Percentiles rank a stretch among this genome's conserved stretches.
These are phyloP conservation scores for Termitomyces sp. DNA, from an alignment of 1,284 basidiomycete species.

Conservation along the genomic window DNA sequence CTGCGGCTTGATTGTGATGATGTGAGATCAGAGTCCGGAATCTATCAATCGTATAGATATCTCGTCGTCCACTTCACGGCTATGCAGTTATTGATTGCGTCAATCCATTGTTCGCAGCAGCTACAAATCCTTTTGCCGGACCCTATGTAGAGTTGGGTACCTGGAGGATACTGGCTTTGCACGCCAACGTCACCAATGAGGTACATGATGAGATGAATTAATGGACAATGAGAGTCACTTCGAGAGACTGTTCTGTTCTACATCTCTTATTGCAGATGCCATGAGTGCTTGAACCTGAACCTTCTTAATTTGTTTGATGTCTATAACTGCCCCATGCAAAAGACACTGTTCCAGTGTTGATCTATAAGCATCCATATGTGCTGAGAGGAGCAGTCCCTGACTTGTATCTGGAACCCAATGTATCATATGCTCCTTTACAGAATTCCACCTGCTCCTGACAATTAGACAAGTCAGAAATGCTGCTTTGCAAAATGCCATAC, in stretches of 20 bases:
- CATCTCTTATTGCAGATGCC: background rate
- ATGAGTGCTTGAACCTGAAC: background rate
- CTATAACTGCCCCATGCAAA: background rate
- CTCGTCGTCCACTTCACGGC: background rate
- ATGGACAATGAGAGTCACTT: background rate
- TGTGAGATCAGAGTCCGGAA: background rate
- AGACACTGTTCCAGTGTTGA: background rate
- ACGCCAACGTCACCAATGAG: background rate
- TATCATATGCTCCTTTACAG: too few relatives aligned
- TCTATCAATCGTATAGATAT: background rate
- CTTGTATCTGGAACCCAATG: background rate
- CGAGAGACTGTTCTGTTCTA: background rate
- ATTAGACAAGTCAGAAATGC: too few relatives aligned
- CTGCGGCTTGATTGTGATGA: too few relatives aligned
- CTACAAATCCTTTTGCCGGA: background rate
- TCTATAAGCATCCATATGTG: background rate
- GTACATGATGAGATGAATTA: background rate
- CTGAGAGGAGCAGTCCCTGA: background rate
- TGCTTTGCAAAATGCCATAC: too few relatives aligned
- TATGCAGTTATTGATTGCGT: background rate
- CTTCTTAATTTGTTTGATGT: background rate
- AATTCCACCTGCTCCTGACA: too few relatives aligned
- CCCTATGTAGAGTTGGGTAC: background rate
- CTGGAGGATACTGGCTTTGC: background rate
- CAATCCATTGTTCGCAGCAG: background rate